Evolutionary conservation across 768 basidiomycete genomes (phyloP).

Genomic region (Pleurotus giganteus): DNA sequence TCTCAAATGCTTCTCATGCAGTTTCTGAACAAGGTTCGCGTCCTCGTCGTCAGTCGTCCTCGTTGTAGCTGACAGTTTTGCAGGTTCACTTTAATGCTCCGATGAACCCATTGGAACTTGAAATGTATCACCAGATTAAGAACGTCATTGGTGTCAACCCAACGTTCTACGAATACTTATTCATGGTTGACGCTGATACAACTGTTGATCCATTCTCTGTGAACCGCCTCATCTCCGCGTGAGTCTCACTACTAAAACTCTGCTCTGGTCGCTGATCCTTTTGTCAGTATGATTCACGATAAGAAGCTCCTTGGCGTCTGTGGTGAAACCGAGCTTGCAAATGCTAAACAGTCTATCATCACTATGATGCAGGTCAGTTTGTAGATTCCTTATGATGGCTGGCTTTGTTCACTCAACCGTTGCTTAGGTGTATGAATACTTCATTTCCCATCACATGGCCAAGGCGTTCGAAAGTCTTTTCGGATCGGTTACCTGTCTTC

Average conservation of each 20-base stretch:
- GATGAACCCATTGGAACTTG: slow-evolving; percentile 95
- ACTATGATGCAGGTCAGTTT: slow-evolving; percentile 90
- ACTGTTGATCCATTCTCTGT: slow-evolving; percentile 85
- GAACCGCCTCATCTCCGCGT: slow-evolving; percentile 93
- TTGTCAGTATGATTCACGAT: slow-evolving; percentile 89
- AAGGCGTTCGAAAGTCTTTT: slow-evolving; percentile 98
- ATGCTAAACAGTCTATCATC: slow-evolving; percentile 91
- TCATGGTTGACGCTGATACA: slow-evolving; percentile 95
- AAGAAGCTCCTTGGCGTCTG: slow-evolving; percentile 92
- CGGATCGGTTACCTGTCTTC: slow-evolving; percentile 96
- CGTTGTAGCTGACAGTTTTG: slow-evolving; percentile 10
- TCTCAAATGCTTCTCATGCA: slow-evolving; percentile 96
- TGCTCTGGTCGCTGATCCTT: slow-evolving; percentile 6
- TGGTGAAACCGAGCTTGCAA: slow-evolving; percentile 91
- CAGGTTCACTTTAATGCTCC: slow-evolving; percentile 96
- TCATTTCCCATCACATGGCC: slow-evolving; percentile 97
- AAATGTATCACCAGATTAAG: slow-evolving; percentile 99
- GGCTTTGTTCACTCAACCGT: slow-evolving; percentile 3
- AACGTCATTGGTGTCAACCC: slow-evolving; percentile 99
- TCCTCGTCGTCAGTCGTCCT: slow-evolving; percentile 2
- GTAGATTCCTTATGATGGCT: neutral
- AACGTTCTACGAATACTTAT: slow-evolving; percentile 94
- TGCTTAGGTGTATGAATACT: slow-evolving; percentile 92
- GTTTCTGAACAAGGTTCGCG: slow-evolving; percentile 93
- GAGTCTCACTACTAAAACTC: slow-evolving; percentile 31